These are phyloP conservation scores for Dendrobium huoshanense DNA, from an alignment of 106 monocot genomes.

Conservation along the genomic window DNA sequence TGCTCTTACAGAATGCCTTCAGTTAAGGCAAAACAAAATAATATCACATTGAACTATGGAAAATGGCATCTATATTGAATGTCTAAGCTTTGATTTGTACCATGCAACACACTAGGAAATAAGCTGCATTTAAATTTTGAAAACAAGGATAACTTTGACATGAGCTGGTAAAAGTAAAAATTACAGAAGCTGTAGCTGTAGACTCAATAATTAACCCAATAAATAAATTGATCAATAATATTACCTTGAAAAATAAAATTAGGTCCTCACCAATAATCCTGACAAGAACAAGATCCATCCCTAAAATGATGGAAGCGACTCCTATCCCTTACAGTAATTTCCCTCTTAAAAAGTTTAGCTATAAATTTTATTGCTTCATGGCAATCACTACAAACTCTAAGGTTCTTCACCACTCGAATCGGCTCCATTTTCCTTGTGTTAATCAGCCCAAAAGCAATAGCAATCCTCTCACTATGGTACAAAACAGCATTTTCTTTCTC, in stretches of 20 bases:
- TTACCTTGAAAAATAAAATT: background rate
- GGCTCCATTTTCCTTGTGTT: slow-evolving; percentile 1
- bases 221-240: background rate
- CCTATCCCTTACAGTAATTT: slow-evolving; percentile 33
- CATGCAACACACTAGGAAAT: no score
- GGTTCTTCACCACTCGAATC: slow-evolving; percentile 19
- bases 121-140: no score
- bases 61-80: no score
- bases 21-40: no score
- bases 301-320: slow-evolving; percentile 41
- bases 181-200: no score
- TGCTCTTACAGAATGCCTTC: no score
- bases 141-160: no score
- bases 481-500: slow-evolving; percentile 5
- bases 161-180: no score
- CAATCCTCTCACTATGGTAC: slow-evolving; percentile 21
- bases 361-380: slow-evolving; percentile 22
- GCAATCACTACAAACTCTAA: slow-evolving; percentile 17
- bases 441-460: slow-evolving; percentile 23
- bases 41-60: no score
- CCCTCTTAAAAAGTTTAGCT: slow-evolving; percentile 12
- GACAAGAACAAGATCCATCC: slow-evolving; percentile 33
- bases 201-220: no score
- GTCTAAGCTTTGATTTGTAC: no score
- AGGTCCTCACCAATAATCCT: slow-evolving; percentile 26